Evolutionary conservation across 345 rosid genomes (phyloP).

Genomic region (Lagerstroemia speciosa): DNA sequence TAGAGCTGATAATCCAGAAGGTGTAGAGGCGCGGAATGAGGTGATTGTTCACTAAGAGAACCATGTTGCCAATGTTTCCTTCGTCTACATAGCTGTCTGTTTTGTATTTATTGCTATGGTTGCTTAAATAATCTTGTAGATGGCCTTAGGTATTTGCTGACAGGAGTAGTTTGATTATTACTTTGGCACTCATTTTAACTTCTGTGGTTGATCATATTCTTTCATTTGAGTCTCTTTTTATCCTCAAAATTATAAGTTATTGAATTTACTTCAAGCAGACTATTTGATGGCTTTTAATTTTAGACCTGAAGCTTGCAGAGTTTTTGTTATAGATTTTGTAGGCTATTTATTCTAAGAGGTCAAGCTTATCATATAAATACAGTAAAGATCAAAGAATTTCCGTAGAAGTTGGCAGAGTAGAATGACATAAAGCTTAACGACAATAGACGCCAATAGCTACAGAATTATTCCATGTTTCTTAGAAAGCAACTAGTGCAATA

Average conservation of each 20-base stretch:
- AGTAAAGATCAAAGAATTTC: neutral
- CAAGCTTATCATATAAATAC: neutral
- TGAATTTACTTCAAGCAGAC: neutral
- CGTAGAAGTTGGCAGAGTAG: neutral
- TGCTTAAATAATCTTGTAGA: neutral
- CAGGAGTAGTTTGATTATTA: neutral
- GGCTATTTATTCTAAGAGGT: neutral
- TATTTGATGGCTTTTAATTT: neutral
- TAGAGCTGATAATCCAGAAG: conserved; percentile 94
- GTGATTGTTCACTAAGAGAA: conserved; percentile 26
- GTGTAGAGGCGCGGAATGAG: conserved; percentile 97
- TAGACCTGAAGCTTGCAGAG: neutral
- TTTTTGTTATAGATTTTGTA: neutral
- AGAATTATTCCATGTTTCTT: neutral
- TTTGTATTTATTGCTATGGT: neutral
- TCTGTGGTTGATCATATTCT: neutral
- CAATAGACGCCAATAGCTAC: neutral
- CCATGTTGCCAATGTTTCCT: neutral
- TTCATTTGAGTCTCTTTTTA: neutral
- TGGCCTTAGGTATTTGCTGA: neutral
- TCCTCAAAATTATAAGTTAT: neutral
- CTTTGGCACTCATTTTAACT: neutral
- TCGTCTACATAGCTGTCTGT: neutral
- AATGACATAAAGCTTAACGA: neutral
- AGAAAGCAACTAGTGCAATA: neutral